Evolutionary conservation across 805 yeast genomes (phyloP).

Genomic region (Nakazawaea ambrosiae): DNA sequence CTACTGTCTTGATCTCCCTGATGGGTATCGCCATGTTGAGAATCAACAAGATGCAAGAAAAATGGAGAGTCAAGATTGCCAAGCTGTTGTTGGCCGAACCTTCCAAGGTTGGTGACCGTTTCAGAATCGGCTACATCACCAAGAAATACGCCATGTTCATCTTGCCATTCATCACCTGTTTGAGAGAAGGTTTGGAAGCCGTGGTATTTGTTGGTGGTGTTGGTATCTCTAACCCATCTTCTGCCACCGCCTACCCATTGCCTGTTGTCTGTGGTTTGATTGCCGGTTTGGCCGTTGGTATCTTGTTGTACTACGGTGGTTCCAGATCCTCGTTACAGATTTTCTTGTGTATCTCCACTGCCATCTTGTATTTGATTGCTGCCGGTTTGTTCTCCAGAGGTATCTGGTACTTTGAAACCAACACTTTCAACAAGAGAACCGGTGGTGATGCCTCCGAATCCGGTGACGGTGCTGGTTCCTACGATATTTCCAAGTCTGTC

Average conservation of each 20-base stretch:
- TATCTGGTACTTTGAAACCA: constrained; percentile 79
- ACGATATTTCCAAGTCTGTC: constrained; percentile 69
- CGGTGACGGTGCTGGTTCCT: constrained; percentile 95
- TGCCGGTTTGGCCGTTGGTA: constrained; percentile 73
- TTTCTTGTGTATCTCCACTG: constrained; percentile 81
- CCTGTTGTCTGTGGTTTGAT: constrained; percentile 86
- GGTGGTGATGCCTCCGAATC: constrained; percentile 95
- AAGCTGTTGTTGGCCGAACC: constrained; percentile 63
- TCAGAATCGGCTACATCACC: constrained; percentile 45
- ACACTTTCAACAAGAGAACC: constrained; percentile 53
- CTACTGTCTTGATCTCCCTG: constrained; percentile 77
- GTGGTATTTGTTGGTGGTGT: constrained; percentile 96
- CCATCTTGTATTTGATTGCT: constrained; percentile 80
- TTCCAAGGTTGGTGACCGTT: constrained; percentile 38
- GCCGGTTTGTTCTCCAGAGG: constrained; percentile 94
- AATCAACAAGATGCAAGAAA: constrained; percentile 91
- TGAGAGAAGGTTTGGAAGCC: constrained; percentile 97
- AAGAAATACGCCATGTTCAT: constrained; percentile 84
- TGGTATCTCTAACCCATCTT: constrained; percentile 56
- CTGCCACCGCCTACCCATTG: constrained; percentile 72
- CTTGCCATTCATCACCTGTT: constrained; percentile 82
- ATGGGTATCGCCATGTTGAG: constrained; percentile 98
- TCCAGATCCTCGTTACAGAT: constrained; percentile 76
- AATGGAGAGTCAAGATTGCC: constrained; percentile 96
- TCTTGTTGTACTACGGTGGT: constrained; percentile 72